Evolutionary conservation across 2,329 filamentous ascomycete genomes (phyloP).

Genomic region (Tetracladium maxilliforme): DNA sequence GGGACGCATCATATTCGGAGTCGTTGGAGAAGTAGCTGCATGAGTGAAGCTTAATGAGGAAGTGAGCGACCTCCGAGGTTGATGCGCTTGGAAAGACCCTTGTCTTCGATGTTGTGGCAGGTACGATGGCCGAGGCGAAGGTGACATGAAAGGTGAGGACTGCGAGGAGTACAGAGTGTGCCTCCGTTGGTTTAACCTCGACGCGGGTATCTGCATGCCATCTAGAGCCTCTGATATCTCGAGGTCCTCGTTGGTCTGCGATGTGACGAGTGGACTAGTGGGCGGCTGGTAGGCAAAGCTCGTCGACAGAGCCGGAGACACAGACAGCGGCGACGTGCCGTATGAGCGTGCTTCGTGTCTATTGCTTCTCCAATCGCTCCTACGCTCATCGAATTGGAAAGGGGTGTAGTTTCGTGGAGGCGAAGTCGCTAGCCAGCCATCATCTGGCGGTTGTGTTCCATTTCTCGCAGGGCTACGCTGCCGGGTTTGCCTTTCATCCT

Average conservation of each 20-base stretch:
- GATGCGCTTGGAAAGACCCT: conserved; percentile 57
- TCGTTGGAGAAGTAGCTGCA: conserved; percentile 29
- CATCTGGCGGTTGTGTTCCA: too few relatives aligned
- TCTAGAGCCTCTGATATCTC: conserved; percentile 43
- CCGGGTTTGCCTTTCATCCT: conserved; percentile 4
- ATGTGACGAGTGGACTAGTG: conserved; percentile 83
- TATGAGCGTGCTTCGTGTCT: conserved; percentile 17
- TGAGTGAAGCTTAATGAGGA: too few relatives aligned
- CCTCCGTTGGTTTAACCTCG: conserved; percentile 33
- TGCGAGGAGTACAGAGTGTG: conserved; percentile 59
- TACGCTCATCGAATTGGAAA: conserved; percentile 24
- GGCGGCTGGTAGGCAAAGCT: conserved; percentile 78
- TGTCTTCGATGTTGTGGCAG: conserved; percentile 39
- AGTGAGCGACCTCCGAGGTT: conserved; percentile 61
- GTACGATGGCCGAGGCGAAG: conserved; percentile 18
- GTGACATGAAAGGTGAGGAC: conserved; percentile 24
- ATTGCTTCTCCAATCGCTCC: conserved; percentile 6
- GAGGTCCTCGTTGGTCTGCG: conserved; percentile 69
- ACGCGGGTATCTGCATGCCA: conserved; percentile 26
- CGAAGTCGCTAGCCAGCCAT: conserved; percentile 41
- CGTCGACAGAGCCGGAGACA: conserved; percentile 60
- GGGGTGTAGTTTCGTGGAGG: conserved; percentile 35
- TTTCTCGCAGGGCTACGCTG: conserved; percentile 6
- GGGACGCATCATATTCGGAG: conserved; percentile 32
- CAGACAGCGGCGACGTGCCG: conserved; percentile 38